These are phyloP conservation scores for Leavenworthia alabamica DNA, from an alignment of 345 rosid species.

Conservation along the genomic window DNA sequence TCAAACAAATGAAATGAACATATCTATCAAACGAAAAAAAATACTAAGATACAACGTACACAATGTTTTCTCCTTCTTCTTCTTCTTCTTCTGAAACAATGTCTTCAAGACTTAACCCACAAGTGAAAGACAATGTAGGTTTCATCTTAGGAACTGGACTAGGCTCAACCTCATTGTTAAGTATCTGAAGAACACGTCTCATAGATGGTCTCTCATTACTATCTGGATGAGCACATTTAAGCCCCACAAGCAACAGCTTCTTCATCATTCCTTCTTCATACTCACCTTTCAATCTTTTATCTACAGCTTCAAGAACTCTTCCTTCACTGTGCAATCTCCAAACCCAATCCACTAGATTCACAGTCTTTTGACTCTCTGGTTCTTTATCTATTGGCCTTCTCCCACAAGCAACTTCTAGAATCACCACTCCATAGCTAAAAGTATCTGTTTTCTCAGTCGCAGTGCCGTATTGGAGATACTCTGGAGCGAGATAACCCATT, in stretches of 20 bases:
- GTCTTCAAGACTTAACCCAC: slow-evolving; percentile 62
- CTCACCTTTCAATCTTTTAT: slow-evolving; percentile 55
- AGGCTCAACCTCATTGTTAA: slow-evolving; percentile 59
- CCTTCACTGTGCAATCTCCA: slow-evolving; percentile 75
- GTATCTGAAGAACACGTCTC: slow-evolving; percentile 83
- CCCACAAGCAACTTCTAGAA: slow-evolving; percentile 86
- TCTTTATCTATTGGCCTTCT: slow-evolving; percentile 91
- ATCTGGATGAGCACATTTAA: slow-evolving; percentile 83
- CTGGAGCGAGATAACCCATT: slow-evolving; percentile 97
- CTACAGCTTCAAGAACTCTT: slow-evolving; percentile 67
- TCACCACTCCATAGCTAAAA: slow-evolving; percentile 84
- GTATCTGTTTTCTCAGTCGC: slow-evolving; percentile 88
- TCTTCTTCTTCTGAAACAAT: slow-evolving; percentile 65
- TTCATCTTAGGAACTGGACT: slow-evolving; percentile 55
- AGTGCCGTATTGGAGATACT: slow-evolving; percentile 87
- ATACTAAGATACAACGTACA: slow-evolving; percentile 18
- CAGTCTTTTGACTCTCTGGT: slow-evolving; percentile 47
- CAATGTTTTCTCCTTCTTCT: slow-evolving; percentile 37
- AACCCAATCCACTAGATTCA: slow-evolving; percentile 90
- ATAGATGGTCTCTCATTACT: slow-evolving; percentile 64
- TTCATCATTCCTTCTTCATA: slow-evolving; percentile 63
- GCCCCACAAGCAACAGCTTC: slow-evolving; percentile 73
- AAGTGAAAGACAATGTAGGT: slow-evolving; percentile 70
- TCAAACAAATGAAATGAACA: slow-evolving; percentile 24
- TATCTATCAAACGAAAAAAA: neutral